These are phyloP conservation scores for Xylaria grammica DNA, from an alignment of 495 filamentous ascomycete species.

Conservation along the genomic window DNA sequence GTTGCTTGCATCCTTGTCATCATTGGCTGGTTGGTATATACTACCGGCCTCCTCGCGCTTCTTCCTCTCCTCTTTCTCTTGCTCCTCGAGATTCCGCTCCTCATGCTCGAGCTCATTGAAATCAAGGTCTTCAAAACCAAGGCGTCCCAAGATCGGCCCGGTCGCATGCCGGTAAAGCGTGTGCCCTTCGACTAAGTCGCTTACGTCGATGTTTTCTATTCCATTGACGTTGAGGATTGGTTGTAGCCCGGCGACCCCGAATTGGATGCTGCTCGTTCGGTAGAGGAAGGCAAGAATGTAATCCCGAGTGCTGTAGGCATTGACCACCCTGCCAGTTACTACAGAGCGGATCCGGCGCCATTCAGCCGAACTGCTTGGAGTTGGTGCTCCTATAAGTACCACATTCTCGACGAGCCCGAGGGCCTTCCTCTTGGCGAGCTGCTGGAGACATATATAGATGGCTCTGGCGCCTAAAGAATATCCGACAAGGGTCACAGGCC, in stretches of 20 bases:
- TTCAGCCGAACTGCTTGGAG: slow-evolving; percentile 59
- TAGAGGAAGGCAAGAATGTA: slow-evolving; percentile 66
- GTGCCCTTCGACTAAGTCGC: slow-evolving; percentile 62
- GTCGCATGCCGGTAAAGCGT: slow-evolving; percentile 61
- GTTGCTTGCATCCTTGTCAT: slow-evolving; percentile 18
- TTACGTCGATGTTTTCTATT: slow-evolving; percentile 65
- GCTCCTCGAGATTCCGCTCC: slow-evolving; percentile 40
- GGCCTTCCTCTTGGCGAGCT: slow-evolving; percentile 73
- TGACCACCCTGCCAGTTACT: slow-evolving; percentile 61
- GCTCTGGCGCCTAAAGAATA: slow-evolving; percentile 91
- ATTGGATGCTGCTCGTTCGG: slow-evolving; percentile 60
- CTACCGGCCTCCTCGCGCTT: slow-evolving; percentile 34
- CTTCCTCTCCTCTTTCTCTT: slow-evolving; percentile 49
- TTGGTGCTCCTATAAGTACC: slow-evolving; percentile 83
- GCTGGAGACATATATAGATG: slow-evolving; percentile 81
- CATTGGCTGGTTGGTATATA: background rate
- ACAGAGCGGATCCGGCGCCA: slow-evolving; percentile 64
- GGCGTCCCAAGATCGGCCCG: slow-evolving; percentile 60
- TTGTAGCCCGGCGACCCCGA: slow-evolving; percentile 63
- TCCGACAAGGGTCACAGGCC: slow-evolving; percentile 86
- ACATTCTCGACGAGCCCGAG: slow-evolving; percentile 89
- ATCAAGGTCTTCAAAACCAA: slow-evolving; percentile 64
- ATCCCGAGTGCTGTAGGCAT: slow-evolving; percentile 65
- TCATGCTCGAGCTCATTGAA: slow-evolving; percentile 50
- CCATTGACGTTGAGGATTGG: slow-evolving; percentile 58